Base-by-base conservation (phyloP, 768 basidiomycete species). In the Tubosaeta brunneosetosa region DNA sequence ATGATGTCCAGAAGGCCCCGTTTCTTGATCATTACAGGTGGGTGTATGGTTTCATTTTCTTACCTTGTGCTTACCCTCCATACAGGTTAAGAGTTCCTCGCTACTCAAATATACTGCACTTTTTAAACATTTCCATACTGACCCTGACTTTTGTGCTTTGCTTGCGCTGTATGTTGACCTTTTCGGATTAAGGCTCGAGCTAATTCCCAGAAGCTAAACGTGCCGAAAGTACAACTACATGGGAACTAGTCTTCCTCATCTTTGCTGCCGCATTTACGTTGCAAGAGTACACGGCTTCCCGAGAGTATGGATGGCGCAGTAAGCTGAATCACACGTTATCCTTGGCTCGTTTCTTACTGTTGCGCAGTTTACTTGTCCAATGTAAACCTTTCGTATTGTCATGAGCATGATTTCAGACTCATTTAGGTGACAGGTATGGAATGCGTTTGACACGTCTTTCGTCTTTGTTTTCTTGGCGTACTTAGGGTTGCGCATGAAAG, bases 271-370 rank as follows among this genome's bases (percentile, higher is more conserved):
- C 91, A 1, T 93, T 95, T 59, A 73, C 85, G 4, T 67, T 97
- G 36, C 88, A 89, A 54, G 93, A 95, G 68, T 94, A 94, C 65
- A 91, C 92, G 0, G 82, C 90, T 5, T 81, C 86, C 1, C 89
- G 82, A 46, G 91, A 94, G 66, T 84, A 94, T 61, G 91, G 93
- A 25, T 93, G 88, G 89, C 78, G 80, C 42, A 84, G 91, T 91
- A 62, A 71, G 90, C 76, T 46, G 43, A n/a, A 36, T 52, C 17
- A 33, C 19, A 33, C 47, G 51, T 37, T 37, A 13, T 9, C 29
- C 29, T n/a, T 31, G 0, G 10, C 12, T 6, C 16, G 36, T 51
- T 50, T 44, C 56, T 52, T 17, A 57, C 6, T 17, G 25, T 12
- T 48, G 25, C 43, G 32, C 58, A 79, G 91, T 94, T 49, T 94